These are phyloP conservation scores for Exserohilum rostratum DNA, from an alignment of 2,329 filamentous ascomycete genomes.

Conservation along the genomic window DNA sequence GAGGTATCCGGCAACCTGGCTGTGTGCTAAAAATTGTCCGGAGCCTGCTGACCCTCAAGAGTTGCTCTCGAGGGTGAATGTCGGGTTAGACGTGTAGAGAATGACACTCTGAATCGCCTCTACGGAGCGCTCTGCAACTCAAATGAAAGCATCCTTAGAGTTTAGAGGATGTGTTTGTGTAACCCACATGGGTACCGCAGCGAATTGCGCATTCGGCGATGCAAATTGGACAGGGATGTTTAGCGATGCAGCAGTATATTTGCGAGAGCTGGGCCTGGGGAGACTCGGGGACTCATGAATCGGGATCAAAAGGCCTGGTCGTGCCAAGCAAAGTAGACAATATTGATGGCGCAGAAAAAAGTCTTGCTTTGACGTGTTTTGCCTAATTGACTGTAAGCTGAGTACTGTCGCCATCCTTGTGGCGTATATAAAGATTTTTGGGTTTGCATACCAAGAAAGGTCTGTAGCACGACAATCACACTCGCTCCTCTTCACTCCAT, in stretches of 20 bases:
- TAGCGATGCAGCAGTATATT: constrained; percentile 44
- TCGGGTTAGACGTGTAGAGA: constrained; percentile 21
- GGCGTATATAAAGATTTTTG: constrained; percentile 45
- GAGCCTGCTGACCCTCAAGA: constrained; percentile 24
- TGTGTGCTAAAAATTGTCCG: constrained; percentile 6
- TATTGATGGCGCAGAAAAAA: constrained; percentile 44
- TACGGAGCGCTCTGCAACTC: constrained; percentile 26
- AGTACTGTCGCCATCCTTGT: constrained; percentile 25
- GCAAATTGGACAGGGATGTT: constrained; percentile 45
- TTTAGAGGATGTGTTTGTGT: constrained; percentile 29
- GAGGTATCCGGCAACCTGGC: constrained; percentile 4
- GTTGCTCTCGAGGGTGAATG: constrained; percentile 8
- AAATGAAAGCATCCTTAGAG: constrained; percentile 24
- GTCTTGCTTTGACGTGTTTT: constrained; percentile 40
- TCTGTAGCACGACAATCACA: constrained; percentile 19
- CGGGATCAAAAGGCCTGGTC: constrained; percentile 42
- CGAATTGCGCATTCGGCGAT: constrained; percentile 34
- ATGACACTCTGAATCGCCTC: constrained; percentile 19
- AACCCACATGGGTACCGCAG: constrained; percentile 31
- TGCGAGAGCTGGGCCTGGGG: constrained; percentile 40
- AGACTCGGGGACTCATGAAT: constrained; percentile 40
- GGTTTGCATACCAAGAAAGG: constrained; percentile 28
- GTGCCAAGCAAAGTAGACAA: constrained; percentile 45
- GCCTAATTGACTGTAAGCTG: constrained; percentile 34
- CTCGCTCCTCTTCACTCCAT: constrained; percentile 21